phyloP scores from a whole-genome alignment of 345 rosid genomes.

The Angophora floribunda region DNA sequence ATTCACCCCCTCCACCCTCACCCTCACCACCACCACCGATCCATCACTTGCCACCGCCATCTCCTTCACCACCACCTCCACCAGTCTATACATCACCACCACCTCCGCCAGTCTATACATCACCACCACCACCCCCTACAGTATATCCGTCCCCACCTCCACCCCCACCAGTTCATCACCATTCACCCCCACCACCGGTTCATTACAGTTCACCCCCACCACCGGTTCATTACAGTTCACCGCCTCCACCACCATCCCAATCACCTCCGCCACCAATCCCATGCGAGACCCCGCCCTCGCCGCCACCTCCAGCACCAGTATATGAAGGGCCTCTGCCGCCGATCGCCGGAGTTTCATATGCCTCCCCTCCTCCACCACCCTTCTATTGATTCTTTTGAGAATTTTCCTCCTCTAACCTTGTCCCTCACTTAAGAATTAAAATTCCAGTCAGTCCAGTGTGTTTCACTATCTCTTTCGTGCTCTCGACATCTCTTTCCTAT shows the following conservation, averaged over 20 bases:
- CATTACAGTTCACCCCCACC: slow-evolving; percentile 27
- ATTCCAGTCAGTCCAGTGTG: background rate
- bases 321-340: slow-evolving; percentile 91
- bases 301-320: slow-evolving; percentile 57
- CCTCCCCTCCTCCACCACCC: slow-evolving; percentile 99
- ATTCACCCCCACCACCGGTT: slow-evolving; percentile 13
- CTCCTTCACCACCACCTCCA: slow-evolving; percentile 28
- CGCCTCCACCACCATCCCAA: slow-evolving; percentile 28
- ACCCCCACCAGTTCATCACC: background rate
- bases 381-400: slow-evolving; percentile 86
- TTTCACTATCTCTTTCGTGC: background rate
- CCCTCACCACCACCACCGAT: slow-evolving; percentile 53
- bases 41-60: slow-evolving; percentile 44
- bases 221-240: slow-evolving; percentile 25
- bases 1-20: slow-evolving; percentile 49
- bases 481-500: slow-evolving; percentile 1
- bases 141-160: background rate
- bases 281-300: slow-evolving; percentile 17
- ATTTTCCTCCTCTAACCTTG: slow-evolving; percentile 27
- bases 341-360: slow-evolving; percentile 65
- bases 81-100: slow-evolving; percentile 10
- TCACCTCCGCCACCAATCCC: slow-evolving; percentile 21
- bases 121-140: slow-evolving; percentile 19
- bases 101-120: slow-evolving; percentile 14
- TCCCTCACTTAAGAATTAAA: background rate